Conservation (phyloP, 768 basidiomycete genomes). For the Pleurotus salmoneostramineus region DNA sequence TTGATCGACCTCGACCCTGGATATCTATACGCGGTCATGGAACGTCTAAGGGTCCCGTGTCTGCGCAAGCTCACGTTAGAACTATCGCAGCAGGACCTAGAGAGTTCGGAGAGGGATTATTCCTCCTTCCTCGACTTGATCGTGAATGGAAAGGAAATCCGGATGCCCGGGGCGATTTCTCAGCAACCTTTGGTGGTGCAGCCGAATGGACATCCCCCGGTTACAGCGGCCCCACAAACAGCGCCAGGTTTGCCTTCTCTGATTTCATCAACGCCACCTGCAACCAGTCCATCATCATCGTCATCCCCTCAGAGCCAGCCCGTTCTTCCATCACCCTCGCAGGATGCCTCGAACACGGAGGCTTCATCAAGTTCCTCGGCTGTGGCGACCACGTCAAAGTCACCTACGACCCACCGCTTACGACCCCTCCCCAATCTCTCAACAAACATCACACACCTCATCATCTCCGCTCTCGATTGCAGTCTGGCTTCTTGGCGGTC, state of each 20-base stretch:
- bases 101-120: constrained; percentile 53
- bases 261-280: constrained; percentile 5
- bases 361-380: not conserved
- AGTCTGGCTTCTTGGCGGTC: constrained; percentile 25
- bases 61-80: constrained; percentile 43
- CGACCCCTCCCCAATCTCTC: constrained; percentile 26
- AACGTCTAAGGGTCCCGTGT: constrained; percentile 41
- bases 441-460: constrained; percentile 27
- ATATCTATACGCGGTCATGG: constrained; percentile 43
- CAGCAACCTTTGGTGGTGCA: not conserved
- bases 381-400: not conserved
- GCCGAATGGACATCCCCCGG: not conserved
- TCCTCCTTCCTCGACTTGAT: constrained; percentile 40
- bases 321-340: not conserved
- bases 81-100: constrained; percentile 49
- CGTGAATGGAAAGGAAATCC: constrained; percentile 14
- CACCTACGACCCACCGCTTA: constrained; percentile 1
- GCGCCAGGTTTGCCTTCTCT: not conserved
- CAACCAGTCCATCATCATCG: not conserved
- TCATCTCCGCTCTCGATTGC: constrained; percentile 40
- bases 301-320: not conserved
- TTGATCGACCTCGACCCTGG: constrained; percentile 55
- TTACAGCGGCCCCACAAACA: not conserved
- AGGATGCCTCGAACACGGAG: not conserved
- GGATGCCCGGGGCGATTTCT: constrained; percentile 5